Evolutionary conservation across 164 flowering plant species (phyloP).

Genomic region (Platanus orientalis): DNA sequence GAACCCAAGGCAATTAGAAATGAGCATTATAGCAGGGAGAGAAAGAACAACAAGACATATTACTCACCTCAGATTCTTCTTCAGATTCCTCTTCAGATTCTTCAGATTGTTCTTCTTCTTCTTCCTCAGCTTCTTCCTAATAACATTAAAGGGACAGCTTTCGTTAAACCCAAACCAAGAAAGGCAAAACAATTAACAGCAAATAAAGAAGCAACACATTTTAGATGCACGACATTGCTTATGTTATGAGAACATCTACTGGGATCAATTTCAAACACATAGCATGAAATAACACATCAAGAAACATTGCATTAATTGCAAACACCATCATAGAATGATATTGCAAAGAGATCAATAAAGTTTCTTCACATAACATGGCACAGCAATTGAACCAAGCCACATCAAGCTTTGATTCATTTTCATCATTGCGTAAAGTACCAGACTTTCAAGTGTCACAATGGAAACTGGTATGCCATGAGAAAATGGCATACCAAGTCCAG

Average conservation of each 20-base stretch:
- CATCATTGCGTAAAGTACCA: too few relatives aligned
- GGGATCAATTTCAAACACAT: background rate
- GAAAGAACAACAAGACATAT: background rate
- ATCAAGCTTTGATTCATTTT: too few relatives aligned
- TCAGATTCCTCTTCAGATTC: slow-evolving; percentile 43
- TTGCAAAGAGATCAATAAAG: too few relatives aligned
- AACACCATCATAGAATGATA: background rate
- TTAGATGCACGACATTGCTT: background rate
- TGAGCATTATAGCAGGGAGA: background rate
- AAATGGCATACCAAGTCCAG: too few relatives aligned
- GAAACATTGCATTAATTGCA: background rate
- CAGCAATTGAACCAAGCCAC: too few relatives aligned
- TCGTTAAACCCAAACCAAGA: background rate
- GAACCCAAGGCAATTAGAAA: too few relatives aligned
- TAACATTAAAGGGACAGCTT: background rate
- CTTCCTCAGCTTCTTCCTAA: slow-evolving; percentile 57
- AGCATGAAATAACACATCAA: background rate
- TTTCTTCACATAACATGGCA: too few relatives aligned
- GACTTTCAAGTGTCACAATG: too few relatives aligned
- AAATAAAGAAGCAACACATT: background rate
- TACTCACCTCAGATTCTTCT: slow-evolving; percentile 50
- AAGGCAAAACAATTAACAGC: background rate
- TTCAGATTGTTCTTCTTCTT: slow-evolving; percentile 43
- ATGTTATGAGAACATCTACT: background rate
- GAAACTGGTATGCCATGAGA: too few relatives aligned